These are phyloP conservation scores for Curvularia spicifera DNA, from an alignment of 2,329 filamentous ascomycete genomes.

Conservation along the genomic window DNA sequence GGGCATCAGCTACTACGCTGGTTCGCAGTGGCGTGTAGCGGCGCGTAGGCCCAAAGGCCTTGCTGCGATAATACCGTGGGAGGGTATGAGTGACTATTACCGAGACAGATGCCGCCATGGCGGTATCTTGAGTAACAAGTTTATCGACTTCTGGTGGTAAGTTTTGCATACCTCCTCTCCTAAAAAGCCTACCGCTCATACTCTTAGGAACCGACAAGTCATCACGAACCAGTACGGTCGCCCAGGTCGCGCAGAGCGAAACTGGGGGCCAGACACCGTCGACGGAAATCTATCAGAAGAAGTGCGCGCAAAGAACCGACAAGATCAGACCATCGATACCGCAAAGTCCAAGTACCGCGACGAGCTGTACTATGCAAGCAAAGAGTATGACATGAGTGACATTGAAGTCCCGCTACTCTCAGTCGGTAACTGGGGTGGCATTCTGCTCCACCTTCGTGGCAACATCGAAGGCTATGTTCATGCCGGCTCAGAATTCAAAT, in stretches of 20 bases:
- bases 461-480: constrained; percentile 70
- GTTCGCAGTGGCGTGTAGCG: constrained; percentile 62
- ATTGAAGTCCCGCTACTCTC: constrained; percentile 71
- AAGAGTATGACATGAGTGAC: constrained; percentile 68
- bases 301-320: constrained; percentile 58
- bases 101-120: constrained; percentile 53
- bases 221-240: constrained; percentile 72
- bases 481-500: constrained; percentile 71
- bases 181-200: not conserved
- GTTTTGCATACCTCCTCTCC: not conserved
- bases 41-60: constrained; percentile 60
- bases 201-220: constrained; percentile 66
- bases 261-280: constrained; percentile 63
- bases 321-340: constrained; percentile 45
- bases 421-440: constrained; percentile 75
- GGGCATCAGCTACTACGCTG: constrained; percentile 61
- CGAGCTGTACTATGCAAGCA: constrained; percentile 68
- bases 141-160: constrained; percentile 63
- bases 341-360: constrained; percentile 63
- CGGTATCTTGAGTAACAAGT: constrained; percentile 47
- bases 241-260: constrained; percentile 56
- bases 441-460: constrained; percentile 70
- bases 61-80: constrained; percentile 61
- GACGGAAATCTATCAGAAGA: constrained; percentile 65
- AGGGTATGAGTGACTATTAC: constrained; percentile 64